A percentile compares a stretch with the other conserved stretches of the same genome.
Evolutionary conservation across 1,139 yeast genomes (phyloP).

Genomic region (Pichia sp.): DNA sequence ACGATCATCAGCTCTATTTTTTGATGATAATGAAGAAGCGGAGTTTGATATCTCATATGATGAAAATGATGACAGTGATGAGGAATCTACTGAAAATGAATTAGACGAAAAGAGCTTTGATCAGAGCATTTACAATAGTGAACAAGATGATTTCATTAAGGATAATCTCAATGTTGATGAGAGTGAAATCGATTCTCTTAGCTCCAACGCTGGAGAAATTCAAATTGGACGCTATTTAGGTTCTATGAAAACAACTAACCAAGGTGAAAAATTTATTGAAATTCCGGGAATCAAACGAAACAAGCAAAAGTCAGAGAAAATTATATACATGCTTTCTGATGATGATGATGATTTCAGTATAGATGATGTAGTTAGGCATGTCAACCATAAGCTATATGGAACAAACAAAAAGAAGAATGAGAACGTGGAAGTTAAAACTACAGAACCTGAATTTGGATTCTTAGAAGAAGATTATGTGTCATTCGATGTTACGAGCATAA

Average conservation of each 20-base stretch:
- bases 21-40: slow-evolving; percentile 18
- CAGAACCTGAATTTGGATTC: slow-evolving; percentile 58
- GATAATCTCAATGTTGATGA: slow-evolving; percentile 25
- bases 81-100: neutral
- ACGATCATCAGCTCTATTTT: slow-evolving; percentile 26
- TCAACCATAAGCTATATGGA: slow-evolving; percentile 15
- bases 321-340: slow-evolving; percentile 24
- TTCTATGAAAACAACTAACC: slow-evolving; percentile 17
- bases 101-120: neutral
- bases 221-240: slow-evolving; percentile 22
- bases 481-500: slow-evolving; percentile 50
- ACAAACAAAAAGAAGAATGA: slow-evolving; percentile 18
- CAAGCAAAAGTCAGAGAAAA: slow-evolving; percentile 30
- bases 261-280: slow-evolving; percentile 25
- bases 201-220: slow-evolving; percentile 7
- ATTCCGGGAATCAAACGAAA: slow-evolving; percentile 16
- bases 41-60: slow-evolving; percentile 12
- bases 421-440: slow-evolving; percentile 17
- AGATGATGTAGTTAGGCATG: slow-evolving; percentile 13
- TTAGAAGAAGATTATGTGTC: slow-evolving; percentile 57
- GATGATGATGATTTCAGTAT: slow-evolving; percentile 10
- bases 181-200: slow-evolving; percentile 10
- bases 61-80: slow-evolving; percentile 4
- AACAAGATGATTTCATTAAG: slow-evolving; percentile 25
- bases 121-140: neutral